Percentiles rank a stretch among this genome's conserved stretches.
Evolutionary conservation across 2,329 filamentous ascomycete species (phyloP).

Genomic region (Lecanicillium sp.): DNA sequence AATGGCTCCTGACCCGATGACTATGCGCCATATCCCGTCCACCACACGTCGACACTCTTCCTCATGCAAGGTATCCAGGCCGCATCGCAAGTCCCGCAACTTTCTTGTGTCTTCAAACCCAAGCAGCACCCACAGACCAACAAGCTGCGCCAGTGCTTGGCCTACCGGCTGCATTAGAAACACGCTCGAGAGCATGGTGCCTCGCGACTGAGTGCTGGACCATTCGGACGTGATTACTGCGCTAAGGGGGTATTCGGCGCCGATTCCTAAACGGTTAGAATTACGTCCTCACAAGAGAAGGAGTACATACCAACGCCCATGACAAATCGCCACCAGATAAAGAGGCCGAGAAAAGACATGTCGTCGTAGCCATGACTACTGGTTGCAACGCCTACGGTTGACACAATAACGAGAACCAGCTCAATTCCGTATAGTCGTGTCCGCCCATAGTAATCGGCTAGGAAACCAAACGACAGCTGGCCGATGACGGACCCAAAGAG

Average conservation of each 20-base stretch:
- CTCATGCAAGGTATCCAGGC: slow-evolving; percentile 34
- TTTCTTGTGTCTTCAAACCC: slow-evolving; percentile 33
- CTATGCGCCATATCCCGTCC: slow-evolving; percentile 59
- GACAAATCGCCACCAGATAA: slow-evolving; percentile 46
- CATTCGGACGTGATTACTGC: slow-evolving; percentile 63
- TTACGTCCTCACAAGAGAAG: neutral
- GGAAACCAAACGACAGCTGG: slow-evolving; percentile 43
- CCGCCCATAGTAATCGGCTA: slow-evolving; percentile 46
- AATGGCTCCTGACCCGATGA: slow-evolving; percentile 56
- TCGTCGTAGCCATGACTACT: slow-evolving; percentile 40
- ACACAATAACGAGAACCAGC: slow-evolving; percentile 46
- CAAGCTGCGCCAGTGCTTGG: slow-evolving; percentile 55
- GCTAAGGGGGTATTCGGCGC: slow-evolving; percentile 60
- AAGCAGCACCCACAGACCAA: slow-evolving; percentile 45
- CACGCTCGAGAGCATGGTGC: slow-evolving; percentile 59
- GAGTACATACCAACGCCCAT: slow-evolving; percentile 38
- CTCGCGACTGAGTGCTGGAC: slow-evolving; percentile 52
- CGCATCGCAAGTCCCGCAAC: slow-evolving; percentile 37
- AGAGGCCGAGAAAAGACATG: slow-evolving; percentile 41
- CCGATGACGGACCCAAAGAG: slow-evolving; percentile 43
- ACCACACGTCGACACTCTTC: slow-evolving; percentile 37
- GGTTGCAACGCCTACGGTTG: slow-evolving; percentile 48
- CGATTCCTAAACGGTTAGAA: slow-evolving; percentile 38
- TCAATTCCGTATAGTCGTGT: slow-evolving; percentile 49
- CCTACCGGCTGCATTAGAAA: slow-evolving; percentile 64